Evolutionary conservation across 208 protist genomes (phyloP), one percentile per base, ranked within the genome.

Genomic region (Borovskyia barvae): DNA sequence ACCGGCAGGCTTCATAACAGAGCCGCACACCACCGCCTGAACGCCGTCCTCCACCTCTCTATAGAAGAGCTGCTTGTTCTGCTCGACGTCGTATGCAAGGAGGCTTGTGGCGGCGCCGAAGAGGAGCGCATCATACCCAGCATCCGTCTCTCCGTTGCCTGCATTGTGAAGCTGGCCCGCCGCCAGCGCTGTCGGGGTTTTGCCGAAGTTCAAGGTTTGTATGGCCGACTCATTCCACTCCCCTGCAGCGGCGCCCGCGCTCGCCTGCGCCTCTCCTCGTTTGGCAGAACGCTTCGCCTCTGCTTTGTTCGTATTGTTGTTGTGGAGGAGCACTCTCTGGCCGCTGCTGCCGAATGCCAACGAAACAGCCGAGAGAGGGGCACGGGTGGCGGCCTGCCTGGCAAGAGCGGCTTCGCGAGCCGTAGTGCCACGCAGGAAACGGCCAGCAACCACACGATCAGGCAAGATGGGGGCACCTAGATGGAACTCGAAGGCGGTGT

Each of bases 21-120:
- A 50, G 19, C 93, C 90, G 51, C 92, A 85, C 35, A 80, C 78
- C 17, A 98, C 69, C 20, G 79, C 72, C 52, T 81, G 76, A 3
- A 97, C 90, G 12, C 96, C 96, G 36, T 98, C 91, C 58, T 91
- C 78, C 19, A 97, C 74, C 15, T 97, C 92, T 59, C 89, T 92
- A 65, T 95, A 97, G 54, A 96, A 98, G 32, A 95, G 58, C 68
- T 98, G 90, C 22, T 60, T 65, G 66, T 98, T 98, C 22, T 84
- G 56, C 20, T 95, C 80, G 11, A 96, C 84, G 67, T 98, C 84
- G 69, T 97, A 98, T 11, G 90, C 90, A 19, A 97, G 64, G 3
- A 98, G 46, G 41, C 85, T 94, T 0, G 83, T 94, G 8, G 85
- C 57, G 14, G 94, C 77, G 30, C 95, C 94, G 37, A 98, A 82